A percentile compares a stretch with the other conserved stretches of the same genome.
Evolutionary conservation across 768 basidiomycete genomes (phyloP).

Genomic region (Lactarius deliciosus): DNA sequence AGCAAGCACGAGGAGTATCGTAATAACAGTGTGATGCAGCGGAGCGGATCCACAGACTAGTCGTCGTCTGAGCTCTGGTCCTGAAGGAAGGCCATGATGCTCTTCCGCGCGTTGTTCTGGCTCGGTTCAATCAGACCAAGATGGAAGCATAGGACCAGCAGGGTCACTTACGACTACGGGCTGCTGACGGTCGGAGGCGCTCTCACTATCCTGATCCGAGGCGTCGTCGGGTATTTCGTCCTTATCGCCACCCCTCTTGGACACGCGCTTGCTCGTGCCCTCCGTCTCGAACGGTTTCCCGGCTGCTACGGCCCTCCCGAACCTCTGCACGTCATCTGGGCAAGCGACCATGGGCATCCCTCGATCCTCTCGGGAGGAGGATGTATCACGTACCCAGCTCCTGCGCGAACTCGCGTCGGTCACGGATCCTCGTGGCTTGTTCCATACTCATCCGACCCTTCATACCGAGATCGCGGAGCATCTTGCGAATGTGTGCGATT

Average conservation of each 20-base stretch:
- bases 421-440: slow-evolving; percentile 75
- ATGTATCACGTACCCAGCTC: slow-evolving; percentile 61
- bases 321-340: slow-evolving; percentile 73
- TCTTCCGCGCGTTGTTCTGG: slow-evolving; percentile 50
- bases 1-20: not conserved
- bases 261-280: slow-evolving; percentile 21
- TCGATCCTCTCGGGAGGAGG: not conserved
- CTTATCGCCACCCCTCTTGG: slow-evolving; percentile 29
- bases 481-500: slow-evolving; percentile 60
- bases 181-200: slow-evolving; percentile 17
- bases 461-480: slow-evolving; percentile 77
- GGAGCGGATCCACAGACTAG: slow-evolving; percentile 31
- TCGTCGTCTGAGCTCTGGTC: slow-evolving; percentile 67
- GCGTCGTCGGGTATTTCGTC: slow-evolving; percentile 38
- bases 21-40: not conserved
- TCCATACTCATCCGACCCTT: slow-evolving; percentile 72
- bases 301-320: slow-evolving; percentile 51
- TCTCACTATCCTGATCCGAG: slow-evolving; percentile 36
- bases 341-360: not conserved
- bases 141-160: not conserved
- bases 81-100: slow-evolving; percentile 68
- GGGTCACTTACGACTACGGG: slow-evolving; percentile 13
- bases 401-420: slow-evolving; percentile 69
- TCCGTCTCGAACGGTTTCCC: slow-evolving; percentile 35
- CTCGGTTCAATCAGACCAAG: not conserved